These are phyloP conservation scores for Zizania latifolia DNA, from an alignment of 176 grass and related monocot species.

Conservation along the genomic window DNA sequence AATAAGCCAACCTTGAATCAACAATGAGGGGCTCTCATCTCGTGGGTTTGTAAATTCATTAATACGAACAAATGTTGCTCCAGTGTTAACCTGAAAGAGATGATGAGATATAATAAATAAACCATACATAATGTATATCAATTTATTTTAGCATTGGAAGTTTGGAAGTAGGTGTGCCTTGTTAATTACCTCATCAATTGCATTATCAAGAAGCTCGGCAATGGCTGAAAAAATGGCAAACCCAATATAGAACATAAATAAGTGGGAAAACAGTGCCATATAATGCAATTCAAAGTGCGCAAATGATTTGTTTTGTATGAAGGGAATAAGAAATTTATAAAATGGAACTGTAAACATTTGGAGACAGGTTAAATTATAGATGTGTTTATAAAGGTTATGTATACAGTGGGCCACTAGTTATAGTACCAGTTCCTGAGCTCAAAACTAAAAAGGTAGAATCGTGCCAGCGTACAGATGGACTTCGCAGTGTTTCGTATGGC, in stretches of 20 bases:
- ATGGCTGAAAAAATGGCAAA: constrained; percentile 42
- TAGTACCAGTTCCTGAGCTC: neutral
- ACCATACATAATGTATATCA: constrained; percentile 15
- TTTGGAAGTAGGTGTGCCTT: neutral
- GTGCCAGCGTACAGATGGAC: neutral
- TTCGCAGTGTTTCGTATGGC: neutral
- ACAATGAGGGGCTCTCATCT: constrained; percentile 49
- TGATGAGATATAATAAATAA: constrained; percentile 30
- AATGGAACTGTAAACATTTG: neutral
- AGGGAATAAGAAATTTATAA: neutral
- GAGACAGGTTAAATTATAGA: neutral
- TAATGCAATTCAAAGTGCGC: constrained; percentile 4
- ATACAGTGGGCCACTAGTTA: neutral
- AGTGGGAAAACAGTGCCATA: neutral
- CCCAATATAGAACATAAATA: constrained; percentile 20
- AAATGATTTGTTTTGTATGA: neutral
- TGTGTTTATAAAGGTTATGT: constrained; percentile 1
- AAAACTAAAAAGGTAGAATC: constrained; percentile 7
- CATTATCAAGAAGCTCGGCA: constrained; percentile 75
- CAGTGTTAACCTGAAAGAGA: constrained; percentile 55
- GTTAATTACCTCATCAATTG: constrained; percentile 58
- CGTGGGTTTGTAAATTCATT: constrained; percentile 55
- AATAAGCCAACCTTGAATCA: constrained; percentile 68
- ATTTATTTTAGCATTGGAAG: constrained; percentile 8
- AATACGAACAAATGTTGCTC: constrained; percentile 68